These are phyloP conservation scores for Hymenoscyphus repandus DNA, from an alignment of 2,329 filamentous ascomycete species.

Conservation along the genomic window DNA sequence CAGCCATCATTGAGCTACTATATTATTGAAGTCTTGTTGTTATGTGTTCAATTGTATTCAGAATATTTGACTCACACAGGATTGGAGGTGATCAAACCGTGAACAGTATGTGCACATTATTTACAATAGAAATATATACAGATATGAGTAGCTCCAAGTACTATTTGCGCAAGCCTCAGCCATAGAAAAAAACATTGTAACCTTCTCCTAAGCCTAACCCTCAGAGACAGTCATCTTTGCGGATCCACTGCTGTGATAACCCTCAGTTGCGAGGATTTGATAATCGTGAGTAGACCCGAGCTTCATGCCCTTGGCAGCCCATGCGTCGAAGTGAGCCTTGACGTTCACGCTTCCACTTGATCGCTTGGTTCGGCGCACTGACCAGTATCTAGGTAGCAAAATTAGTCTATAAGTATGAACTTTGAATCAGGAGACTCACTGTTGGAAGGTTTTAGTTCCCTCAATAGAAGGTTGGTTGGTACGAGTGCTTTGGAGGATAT, in stretches of 20 bases:
- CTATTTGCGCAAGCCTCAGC: no score
- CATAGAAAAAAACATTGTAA: no score
- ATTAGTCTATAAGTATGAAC: no score
- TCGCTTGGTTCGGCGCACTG: conserved; percentile 44
- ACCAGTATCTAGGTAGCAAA: conserved; percentile 36
- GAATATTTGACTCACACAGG: no score
- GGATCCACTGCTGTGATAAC: conserved; percentile 5
- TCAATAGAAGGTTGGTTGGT: conserved; percentile 39
- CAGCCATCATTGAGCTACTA: no score
- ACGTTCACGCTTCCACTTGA: conserved; percentile 44
- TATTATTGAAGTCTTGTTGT: no score
- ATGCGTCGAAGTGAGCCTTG: conserved; percentile 47
- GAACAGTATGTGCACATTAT: no score
- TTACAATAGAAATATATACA: no score
- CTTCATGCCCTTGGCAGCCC: conserved; percentile 41
- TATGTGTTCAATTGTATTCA: no score
- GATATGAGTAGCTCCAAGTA: no score
- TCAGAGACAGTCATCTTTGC: conserved; percentile 8
- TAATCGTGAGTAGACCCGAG: conserved; percentile 42
- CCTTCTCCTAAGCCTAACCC: neutral
- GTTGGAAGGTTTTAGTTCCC: conserved; percentile 45
- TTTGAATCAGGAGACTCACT: conserved; percentile 21
- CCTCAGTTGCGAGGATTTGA: conserved; percentile 38
- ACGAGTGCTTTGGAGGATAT: conserved; percentile 35
- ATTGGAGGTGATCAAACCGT: no score